Conservation (phyloP, 305 asterid genomes). For the Fraxinus paxiana region DNA sequence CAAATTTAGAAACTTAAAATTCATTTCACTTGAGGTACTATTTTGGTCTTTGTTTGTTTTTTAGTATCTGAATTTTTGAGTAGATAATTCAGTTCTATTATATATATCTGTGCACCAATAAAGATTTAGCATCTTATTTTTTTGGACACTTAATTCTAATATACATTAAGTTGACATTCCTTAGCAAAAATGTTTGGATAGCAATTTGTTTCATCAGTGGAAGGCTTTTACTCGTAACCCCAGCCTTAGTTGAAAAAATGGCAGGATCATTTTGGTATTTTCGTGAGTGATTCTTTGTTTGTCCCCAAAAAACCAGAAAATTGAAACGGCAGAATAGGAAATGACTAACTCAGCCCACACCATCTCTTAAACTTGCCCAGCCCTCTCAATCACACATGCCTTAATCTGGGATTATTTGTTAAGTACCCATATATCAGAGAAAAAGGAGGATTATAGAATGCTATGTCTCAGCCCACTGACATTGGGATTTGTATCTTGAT, state of each 20-base stretch:
- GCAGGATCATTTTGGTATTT: not conserved
- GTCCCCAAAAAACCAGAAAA: not conserved
- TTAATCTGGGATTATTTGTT: not conserved
- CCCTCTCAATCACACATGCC: not conserved
- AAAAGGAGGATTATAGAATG: not conserved
- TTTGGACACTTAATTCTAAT: not conserved
- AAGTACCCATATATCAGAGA: not conserved
- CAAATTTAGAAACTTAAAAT: constrained; percentile 68
- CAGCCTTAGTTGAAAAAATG: not conserved
- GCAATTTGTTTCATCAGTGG: not conserved
- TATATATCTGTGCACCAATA: not conserved
- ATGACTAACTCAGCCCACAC: not conserved
- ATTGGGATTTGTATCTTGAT: not conserved
- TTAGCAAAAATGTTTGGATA: not conserved
- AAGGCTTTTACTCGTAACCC: not conserved
- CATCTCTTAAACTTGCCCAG: not conserved
- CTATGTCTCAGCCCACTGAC: not conserved
- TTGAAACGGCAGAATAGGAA: not conserved
- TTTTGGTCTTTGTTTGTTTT: not conserved
- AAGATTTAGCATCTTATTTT: not conserved
- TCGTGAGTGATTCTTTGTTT: not conserved
- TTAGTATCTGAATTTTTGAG: not conserved
- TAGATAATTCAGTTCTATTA: not conserved
- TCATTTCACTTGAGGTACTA: constrained; percentile 78
- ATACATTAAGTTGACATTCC: not conserved